A percentile compares a stretch with the other conserved stretches of the same genome.
Conservation (phyloP, 2,329 filamentous ascomycete genomes). For the Lachnellula suecica region DNA sequence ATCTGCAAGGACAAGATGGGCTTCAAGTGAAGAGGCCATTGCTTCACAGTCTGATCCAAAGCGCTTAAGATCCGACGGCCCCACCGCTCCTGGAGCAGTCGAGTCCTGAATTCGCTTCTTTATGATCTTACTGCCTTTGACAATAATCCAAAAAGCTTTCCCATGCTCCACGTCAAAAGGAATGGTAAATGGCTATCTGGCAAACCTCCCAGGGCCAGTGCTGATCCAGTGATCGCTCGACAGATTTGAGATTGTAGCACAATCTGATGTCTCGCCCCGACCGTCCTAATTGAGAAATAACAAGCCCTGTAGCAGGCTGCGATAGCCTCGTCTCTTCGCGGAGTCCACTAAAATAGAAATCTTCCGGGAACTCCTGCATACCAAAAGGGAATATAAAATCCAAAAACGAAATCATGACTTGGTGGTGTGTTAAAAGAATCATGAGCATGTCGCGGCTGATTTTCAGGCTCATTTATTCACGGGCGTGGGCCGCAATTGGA, state of each 20-base stretch:
- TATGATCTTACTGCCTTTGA: slow-evolving; percentile 37
- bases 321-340: slow-evolving; percentile 16
- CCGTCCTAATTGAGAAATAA: slow-evolving; percentile 19
- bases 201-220: slow-evolving; percentile 34
- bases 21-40: slow-evolving; percentile 28
- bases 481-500: too few species aligned
- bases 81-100: not conserved
- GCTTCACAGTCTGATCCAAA: slow-evolving; percentile 9
- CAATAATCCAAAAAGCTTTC: slow-evolving; percentile 34
- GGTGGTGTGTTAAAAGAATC: slow-evolving; percentile 29
- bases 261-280: slow-evolving; percentile 24
- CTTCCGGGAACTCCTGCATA: slow-evolving; percentile 19
- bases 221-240: not conserved
- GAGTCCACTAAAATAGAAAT: slow-evolving; percentile 28
- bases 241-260: slow-evolving; percentile 28
- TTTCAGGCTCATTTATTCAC: too few species aligned
- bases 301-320: slow-evolving; percentile 1
- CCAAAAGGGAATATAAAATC: slow-evolving; percentile 33
- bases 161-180: slow-evolving; percentile 36
- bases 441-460: too few species aligned
- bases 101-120: slow-evolving; percentile 30
- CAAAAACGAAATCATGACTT: slow-evolving; percentile 34
- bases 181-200: slow-evolving; percentile 36
- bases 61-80: slow-evolving; percentile 3
- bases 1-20: slow-evolving; percentile 35